A percentile compares a stretch with the other conserved stretches of the same genome.
Conservation (phyloP, 2,329 filamentous ascomycete genomes). For the Cryphonectria naterciae region DNA sequence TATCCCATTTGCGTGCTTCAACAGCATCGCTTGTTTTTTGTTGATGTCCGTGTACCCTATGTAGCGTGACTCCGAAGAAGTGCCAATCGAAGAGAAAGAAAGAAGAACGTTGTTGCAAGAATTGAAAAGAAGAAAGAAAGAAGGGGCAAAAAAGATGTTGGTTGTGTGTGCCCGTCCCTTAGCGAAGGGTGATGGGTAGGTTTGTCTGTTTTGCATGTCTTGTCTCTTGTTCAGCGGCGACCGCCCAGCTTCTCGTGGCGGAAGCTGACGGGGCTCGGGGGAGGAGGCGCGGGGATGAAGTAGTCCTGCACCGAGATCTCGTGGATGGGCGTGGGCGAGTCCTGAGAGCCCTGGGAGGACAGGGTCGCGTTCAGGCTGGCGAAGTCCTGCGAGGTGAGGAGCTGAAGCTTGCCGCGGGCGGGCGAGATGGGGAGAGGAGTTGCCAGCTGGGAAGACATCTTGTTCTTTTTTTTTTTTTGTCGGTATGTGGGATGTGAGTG, state of each 20-base stretch:
- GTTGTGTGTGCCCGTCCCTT: not conserved
- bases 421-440: slow-evolving; percentile 54
- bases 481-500: not conserved
- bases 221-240: slow-evolving; percentile 11
- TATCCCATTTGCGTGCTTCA: slow-evolving; percentile 10
- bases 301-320: slow-evolving; percentile 63
- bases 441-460: slow-evolving; percentile 50
- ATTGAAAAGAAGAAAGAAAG: not conserved
- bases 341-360: slow-evolving; percentile 45
- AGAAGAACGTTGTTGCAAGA: slow-evolving; percentile 8
- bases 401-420: slow-evolving; percentile 49
- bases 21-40: not conserved
- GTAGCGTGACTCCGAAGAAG: slow-evolving; percentile 12
- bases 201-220: not conserved
- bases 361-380: slow-evolving; percentile 58
- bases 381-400: slow-evolving; percentile 55
- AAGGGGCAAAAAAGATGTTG: not conserved
- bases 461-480: slow-evolving; percentile 32
- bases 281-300: slow-evolving; percentile 66
- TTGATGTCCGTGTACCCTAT: slow-evolving; percentile 7
- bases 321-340: slow-evolving; percentile 52
- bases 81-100: slow-evolving; percentile 15
- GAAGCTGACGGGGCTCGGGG: slow-evolving; percentile 67
- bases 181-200: not conserved
- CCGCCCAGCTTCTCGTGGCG: slow-evolving; percentile 36